Base-by-base conservation (phyloP, 2,329 filamentous ascomycete genomes). In the Apiospora phragmitis region DNA sequence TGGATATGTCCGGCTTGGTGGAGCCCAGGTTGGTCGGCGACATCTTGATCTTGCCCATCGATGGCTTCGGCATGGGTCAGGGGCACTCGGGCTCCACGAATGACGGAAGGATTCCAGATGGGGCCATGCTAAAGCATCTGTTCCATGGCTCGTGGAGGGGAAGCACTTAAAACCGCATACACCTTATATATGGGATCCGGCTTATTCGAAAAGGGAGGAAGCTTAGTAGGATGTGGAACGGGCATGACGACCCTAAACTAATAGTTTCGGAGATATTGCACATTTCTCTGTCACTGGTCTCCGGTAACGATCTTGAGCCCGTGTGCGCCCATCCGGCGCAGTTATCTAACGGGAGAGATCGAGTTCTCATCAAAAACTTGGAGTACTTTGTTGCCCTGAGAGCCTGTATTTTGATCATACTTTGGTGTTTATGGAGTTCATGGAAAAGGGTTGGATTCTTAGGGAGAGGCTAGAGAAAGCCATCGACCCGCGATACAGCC, bases 61-160 rank as follows among this genome's bases (percentile, higher is more conserved):
- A 78, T 38, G 75, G 74, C 1, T 78, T 79, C 38, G 77, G 77
- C 21, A 75, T 78, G 73, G 77, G 76, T 4, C 77, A 79, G 65
- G 18, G 43, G 9, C 77, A 79, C 49, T 79, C 77, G 45, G 67
- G 71, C 41, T 77, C 76, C 45, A 78, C 77, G 1, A 72, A 79
- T 35, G 76, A 79, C 18, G 77, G 77, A 11, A 70, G 68, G 3
- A 73, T 76, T 16, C 77, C 77, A 1, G 70, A 75, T 3, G 70
- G 72, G 38, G 78, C 77, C 7, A 69, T 78, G 51, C 70, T 78
- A 59, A 76, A 73, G 70, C 78, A 79, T 66, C 49, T 76, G 12
- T 79, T 79, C 47, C 68, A 69, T 4, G 75, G 74, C 24, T 73
- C 75, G 55, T 79, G 77, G 72, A 70, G 55, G 11, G 55, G 55